These are phyloP conservation scores for Colletotrichum limetticola DNA, from an alignment of 2,329 filamentous ascomycete genomes.

Conservation along the genomic window DNA sequence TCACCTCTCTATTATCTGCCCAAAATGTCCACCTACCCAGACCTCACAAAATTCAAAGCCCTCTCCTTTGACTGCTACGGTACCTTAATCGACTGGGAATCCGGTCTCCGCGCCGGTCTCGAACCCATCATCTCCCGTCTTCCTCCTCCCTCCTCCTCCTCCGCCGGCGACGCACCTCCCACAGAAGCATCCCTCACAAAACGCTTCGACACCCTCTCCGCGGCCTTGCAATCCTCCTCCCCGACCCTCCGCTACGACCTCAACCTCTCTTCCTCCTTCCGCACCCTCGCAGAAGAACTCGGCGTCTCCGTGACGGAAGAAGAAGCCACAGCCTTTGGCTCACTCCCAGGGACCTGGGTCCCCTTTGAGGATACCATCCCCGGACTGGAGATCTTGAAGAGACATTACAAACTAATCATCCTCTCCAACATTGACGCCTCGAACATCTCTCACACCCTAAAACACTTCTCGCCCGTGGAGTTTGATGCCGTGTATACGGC, in stretches of 20 bases:
- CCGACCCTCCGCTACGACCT: conserved; percentile 67
- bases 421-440: conserved; percentile 68
- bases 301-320: conserved; percentile 46
- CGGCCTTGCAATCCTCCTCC: conserved; percentile 60
- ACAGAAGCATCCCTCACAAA: conserved; percentile 48
- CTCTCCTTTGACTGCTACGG: conserved; percentile 84
- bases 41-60: conserved; percentile 42
- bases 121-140: conserved; percentile 57
- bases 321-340: conserved; percentile 61
- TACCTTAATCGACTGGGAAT: conserved; percentile 83
- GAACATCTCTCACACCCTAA: conserved; percentile 41
- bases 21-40: conserved; percentile 14
- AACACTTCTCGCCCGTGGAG: conserved; percentile 40
- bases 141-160: conserved; percentile 43
- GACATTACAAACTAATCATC: conserved; percentile 67
- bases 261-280: conserved; percentile 61
- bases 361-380: conserved; percentile 68
- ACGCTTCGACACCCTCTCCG: conserved; percentile 57
- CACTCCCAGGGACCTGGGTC: conserved; percentile 62
- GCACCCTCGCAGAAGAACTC: conserved; percentile 54
- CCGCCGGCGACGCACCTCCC: conserved; percentile 40
- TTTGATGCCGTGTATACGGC: conserved; percentile 77
- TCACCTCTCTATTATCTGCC: not conserved
- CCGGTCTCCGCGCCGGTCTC: conserved; percentile 68
- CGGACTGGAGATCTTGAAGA: conserved; percentile 60